These are phyloP conservation scores for Mucuna pruriens DNA, from an alignment of 306 rosid species.

Conservation along the genomic window DNA sequence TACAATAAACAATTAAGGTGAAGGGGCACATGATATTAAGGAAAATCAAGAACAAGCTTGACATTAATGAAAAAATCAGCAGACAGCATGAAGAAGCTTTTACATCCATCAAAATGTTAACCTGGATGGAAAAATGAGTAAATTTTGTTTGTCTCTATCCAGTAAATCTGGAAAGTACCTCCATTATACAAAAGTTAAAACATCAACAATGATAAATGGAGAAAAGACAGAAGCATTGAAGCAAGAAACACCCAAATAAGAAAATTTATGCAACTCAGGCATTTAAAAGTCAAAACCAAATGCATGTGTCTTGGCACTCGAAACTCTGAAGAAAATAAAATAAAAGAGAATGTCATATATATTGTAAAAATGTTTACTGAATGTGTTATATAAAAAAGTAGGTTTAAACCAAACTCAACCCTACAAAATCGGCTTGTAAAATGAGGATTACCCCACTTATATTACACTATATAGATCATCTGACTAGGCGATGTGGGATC, in stretches of 20 bases:
- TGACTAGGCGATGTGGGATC: too few relatives aligned
- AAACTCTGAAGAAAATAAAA: not conserved
- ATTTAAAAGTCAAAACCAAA: constrained; percentile 29
- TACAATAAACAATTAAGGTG: not conserved
- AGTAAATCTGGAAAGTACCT: constrained; percentile 27
- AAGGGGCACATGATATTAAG: not conserved
- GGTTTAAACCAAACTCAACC: too few relatives aligned
- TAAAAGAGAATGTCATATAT: not conserved
- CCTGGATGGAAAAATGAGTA: not conserved
- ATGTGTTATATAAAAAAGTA: too few relatives aligned
- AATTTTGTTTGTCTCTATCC: not conserved
- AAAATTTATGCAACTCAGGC: not conserved
- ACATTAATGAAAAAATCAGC: constrained; percentile 4
- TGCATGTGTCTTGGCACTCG: not conserved
- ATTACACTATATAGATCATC: too few relatives aligned
- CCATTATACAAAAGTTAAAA: not conserved
- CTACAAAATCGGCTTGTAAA: too few relatives aligned
- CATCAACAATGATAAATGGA: not conserved
- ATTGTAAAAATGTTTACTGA: too few relatives aligned
- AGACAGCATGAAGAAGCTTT: constrained; percentile 26
- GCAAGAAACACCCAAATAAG: not conserved
- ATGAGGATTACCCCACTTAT: too few relatives aligned
- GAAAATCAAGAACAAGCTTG: constrained; percentile 10
- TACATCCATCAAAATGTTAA: not conserved
- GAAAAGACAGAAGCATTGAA: not conserved